Base-by-base conservation (phyloP, 108 stramenopile genomes). In the Fragilariopsis cylindrus region DNA sequence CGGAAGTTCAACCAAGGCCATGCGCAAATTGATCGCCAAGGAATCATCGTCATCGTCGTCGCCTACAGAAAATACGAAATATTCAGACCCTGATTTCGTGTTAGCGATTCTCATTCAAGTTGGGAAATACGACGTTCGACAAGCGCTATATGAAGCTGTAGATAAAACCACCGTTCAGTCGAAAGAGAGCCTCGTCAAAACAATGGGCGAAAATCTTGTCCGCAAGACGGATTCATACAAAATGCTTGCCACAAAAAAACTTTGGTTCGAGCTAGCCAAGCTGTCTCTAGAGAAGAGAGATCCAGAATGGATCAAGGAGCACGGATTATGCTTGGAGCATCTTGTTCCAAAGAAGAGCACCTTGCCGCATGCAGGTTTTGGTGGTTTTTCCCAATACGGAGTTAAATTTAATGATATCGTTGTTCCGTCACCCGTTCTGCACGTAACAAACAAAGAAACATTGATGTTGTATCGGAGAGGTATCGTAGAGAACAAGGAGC, bases 311-410 rank as follows among this genome's bases (percentile, higher is more conserved):
- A 60, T 88, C 57, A 60, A 81, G 48, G 47, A 70, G 41, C 56
- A 88, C 67, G 87, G 84, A 55, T 73, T 74, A 48, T 84, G 84
- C 54, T 48, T 70, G 19, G 84, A 81, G 15, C 50, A 70, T 62
- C 41, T 84, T 13, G 18, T 64, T 53, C 76, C 84, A 63, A 42
- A 78, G 60, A 49, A 72, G 74, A 84, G 77, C 19, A 88, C 87
- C 13, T 74, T 94, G 41, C 52, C 62, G 43, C 76, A 90, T 54
- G 90, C 90, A 30, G 93, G 93, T 4, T 72, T 86, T 57, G 93
- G 93, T 9, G 93, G 87, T 0, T 94, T 90, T 79, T 87, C 92
- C 9, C 60, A 57, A 48, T 72, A 78, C 12, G 48, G 7, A 50
- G 40, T 89, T n/a, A 68, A 63, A 11, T 9, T 62, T 19, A 81